phyloP scores from a whole-genome alignment of 2,329 filamentous ascomycete species.

The Corynespora cassiicola region DNA sequence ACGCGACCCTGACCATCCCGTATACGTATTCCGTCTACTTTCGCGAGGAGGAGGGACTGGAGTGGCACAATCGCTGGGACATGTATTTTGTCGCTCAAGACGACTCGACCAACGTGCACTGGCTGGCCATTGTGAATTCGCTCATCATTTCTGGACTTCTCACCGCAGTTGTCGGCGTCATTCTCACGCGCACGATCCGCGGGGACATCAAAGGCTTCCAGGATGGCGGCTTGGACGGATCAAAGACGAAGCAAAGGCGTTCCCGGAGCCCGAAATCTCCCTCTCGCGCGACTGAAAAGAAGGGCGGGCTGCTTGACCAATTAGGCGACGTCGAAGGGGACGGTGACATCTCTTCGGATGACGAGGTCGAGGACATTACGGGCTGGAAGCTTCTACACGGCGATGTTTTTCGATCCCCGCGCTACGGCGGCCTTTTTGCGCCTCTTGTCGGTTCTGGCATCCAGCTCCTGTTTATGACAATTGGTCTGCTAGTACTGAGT shows the following conservation, averaged over 20 bases:
- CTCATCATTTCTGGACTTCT: conserved; percentile 81
- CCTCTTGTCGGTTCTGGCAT: conserved; percentile 85
- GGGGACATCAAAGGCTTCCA: conserved; percentile 79
- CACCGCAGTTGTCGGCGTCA: conserved; percentile 80
- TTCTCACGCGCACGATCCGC: conserved; percentile 78
- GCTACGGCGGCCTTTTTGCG: conserved; percentile 74
- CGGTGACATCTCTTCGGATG: conserved; percentile 70
- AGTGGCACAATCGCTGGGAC: conserved; percentile 88
- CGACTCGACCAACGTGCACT: conserved; percentile 81
- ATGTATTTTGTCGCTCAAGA: conserved; percentile 89
- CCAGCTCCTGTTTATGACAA: conserved; percentile 83
- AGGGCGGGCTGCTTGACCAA: conserved; percentile 68
- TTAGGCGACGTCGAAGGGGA: conserved; percentile 62
- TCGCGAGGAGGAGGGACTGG: conserved; percentile 78
- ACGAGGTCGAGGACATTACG: conserved; percentile 77
- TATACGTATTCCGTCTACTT: conserved; percentile 93
- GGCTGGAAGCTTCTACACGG: conserved; percentile 89
- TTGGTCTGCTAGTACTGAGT: conserved; percentile 74
- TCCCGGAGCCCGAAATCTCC: conserved; percentile 47
- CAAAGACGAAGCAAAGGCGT: conserved; percentile 57
- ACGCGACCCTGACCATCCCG: conserved; percentile 73
- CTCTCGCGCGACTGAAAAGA: conserved; percentile 59
- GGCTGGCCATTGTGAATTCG: conserved; percentile 88
- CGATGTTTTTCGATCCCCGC: conserved; percentile 83
- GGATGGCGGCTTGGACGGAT: conserved; percentile 70